Base-by-base conservation (phyloP, 2,329 filamentous ascomycete species). In the Sporothrix luriei region DNA sequence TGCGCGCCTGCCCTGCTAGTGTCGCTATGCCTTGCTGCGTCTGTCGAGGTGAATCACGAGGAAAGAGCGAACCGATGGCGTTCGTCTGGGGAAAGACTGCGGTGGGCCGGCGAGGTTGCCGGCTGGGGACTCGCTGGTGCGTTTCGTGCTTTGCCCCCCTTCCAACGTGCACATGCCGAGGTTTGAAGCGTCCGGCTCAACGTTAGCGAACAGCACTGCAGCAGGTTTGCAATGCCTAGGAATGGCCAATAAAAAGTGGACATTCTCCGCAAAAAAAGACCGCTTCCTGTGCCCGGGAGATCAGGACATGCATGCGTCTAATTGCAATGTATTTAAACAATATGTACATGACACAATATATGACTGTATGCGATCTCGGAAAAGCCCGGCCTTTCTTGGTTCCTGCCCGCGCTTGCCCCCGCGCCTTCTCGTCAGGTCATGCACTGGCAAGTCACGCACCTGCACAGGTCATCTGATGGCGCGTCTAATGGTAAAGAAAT, bases 91-190 rank as follows among this genome's bases (percentile, higher is more conserved):
- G 62, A 51, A 38, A 21, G 14, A 14, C 24, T 29, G 38, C 46
- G 21, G 40, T n/a, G 33, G n/a, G 24, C 21, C 49, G 13, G 24
- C 29, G 24, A 54, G 26, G 48, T 43, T 29, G 21, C 40, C 57
- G 57, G 57, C 57, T 62, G 38, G 57, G 38, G 6, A 33, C 19
- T 38, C 33, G n/a, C 14, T 64, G 40, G 59, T 19, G 29, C 29
- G 33, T 24, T 11, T 33, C 46, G n/a, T n/a, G 52, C 52, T 43
- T 24, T 29, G 43, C 21, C 59, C 61, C 68, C 61, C 68, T 69
- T 38, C 29, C 38, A 26, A 43, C 26, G 43, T 14, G 24, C 69
- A 68, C 69, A 68, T 70, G 69, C 69, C 69, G 69, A 70, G 69
- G 69, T 66, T 68, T 52, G 55, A 55, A 33, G 21, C 21, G 38